Percentiles rank a stretch among this genome's conserved stretches.
Conservation (phyloP, 768 basidiomycete species). For the Neoboletus subvelutipes region DNA sequence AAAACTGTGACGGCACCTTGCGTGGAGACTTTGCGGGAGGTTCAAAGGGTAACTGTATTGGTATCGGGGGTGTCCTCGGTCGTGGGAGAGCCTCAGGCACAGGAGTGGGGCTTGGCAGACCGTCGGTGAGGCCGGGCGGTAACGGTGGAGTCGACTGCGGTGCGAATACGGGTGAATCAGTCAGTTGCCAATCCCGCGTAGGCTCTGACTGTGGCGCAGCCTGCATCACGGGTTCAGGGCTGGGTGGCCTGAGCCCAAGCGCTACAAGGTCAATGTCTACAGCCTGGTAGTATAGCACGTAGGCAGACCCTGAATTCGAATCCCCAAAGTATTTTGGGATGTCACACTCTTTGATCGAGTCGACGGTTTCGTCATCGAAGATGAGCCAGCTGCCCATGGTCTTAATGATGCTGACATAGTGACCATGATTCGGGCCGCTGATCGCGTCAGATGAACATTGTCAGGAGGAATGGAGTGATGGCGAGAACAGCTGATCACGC, state of each 20-base stretch:
- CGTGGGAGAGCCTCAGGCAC: conserved; percentile 20
- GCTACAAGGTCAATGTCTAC: conserved; percentile 75
- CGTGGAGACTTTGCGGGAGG: conserved; percentile 25
- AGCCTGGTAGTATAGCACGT: conserved; percentile 97
- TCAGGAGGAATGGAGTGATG: conserved; percentile 10
- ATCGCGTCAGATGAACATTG: conserved; percentile 9
- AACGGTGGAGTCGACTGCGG: conserved; percentile 28
- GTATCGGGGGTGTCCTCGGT: conserved; percentile 22
- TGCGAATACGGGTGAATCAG: conserved; percentile 27
- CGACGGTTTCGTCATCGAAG: conserved; percentile 95
- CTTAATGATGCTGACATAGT: conserved; percentile 95
- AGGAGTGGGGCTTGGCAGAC: conserved; percentile 16
- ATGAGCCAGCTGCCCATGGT: conserved; percentile 83
- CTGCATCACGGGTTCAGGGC: conserved; percentile 21
- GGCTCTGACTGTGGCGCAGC: conserved; percentile 17
- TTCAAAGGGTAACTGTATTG: conserved; percentile 15
- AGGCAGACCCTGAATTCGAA: conserved; percentile 81
- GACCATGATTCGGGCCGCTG: conserved; percentile 97
- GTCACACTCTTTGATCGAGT: conserved; percentile 82
- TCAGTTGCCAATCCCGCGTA: conserved; percentile 10
- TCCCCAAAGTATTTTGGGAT: conserved; percentile 96
- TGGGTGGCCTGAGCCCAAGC: conserved; percentile 57
- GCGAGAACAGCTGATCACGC: conserved; percentile 38
- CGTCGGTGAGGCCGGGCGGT: conserved; percentile 39
- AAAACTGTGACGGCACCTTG: conserved; percentile 16